Conservation (phyloP, 192 early-diverging fungal species). For the Dispira simplex region DNA sequence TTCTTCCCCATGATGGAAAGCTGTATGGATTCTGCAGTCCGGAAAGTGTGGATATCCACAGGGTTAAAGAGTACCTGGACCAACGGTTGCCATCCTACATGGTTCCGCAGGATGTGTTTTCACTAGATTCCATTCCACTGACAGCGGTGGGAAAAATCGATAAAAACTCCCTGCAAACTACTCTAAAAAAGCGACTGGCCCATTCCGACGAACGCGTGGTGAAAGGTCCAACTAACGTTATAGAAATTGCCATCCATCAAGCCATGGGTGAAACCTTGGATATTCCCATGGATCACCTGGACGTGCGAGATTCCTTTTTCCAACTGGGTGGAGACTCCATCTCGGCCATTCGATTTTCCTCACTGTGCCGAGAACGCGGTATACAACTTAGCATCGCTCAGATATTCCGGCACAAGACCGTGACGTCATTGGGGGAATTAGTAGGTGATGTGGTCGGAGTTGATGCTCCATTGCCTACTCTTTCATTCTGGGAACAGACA, state of each 20-base stretch:
- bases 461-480: no score
- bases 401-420: no score
- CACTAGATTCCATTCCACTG: background rate
- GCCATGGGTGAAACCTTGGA: background rate
- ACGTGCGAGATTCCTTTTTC: background rate
- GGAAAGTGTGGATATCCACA: background rate
- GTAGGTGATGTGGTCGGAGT: no score
- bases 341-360: background rate
- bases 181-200: background rate
- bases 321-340: conserved; percentile 4
- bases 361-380: background rate
- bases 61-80: background rate
- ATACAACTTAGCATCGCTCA: background rate
- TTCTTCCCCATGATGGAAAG: conserved; percentile 12
- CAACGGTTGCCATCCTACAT: background rate
- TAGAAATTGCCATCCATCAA: background rate
- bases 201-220: background rate
- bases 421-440: no score
- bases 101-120: background rate
- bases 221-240: background rate
- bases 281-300: background rate
- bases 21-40: background rate
- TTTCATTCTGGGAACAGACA: no score
- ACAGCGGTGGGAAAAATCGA: background rate
- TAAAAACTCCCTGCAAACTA: background rate